Percentiles rank a stretch among this genome's conserved stretches.
These are phyloP conservation scores for Annulohypoxylon bovei DNA, from an alignment of 495 filamentous ascomycete genomes.

Conservation along the genomic window DNA sequence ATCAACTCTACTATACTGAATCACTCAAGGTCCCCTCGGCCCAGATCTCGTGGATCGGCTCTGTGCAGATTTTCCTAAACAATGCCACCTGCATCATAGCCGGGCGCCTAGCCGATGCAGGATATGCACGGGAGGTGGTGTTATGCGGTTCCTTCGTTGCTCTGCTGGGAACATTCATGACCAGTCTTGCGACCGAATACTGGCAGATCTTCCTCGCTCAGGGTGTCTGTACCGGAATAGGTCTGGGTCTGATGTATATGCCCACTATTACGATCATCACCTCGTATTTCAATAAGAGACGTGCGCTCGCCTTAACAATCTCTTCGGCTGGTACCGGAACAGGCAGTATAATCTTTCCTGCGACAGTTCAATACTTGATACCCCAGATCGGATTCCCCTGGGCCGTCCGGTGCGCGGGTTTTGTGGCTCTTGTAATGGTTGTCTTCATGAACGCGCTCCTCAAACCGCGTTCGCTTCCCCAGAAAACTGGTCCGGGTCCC, in stretches of 20 bases:
- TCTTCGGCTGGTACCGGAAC: constrained; percentile 55
- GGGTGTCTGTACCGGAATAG: constrained; percentile 54
- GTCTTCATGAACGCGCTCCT: constrained; percentile 45
- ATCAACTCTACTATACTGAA: constrained; percentile 59
- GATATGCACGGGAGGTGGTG: constrained; percentile 52
- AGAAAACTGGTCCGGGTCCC: constrained; percentile 49
- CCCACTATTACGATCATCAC: constrained; percentile 52
- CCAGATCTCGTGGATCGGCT: constrained; percentile 59
- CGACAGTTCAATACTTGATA: constrained; percentile 54
- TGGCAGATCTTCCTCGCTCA: constrained; percentile 59
- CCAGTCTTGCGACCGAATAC: constrained; percentile 51
- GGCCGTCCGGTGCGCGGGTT: constrained; percentile 54
- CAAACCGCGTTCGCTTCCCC: constrained; percentile 47
- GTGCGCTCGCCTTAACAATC: constrained; percentile 49
- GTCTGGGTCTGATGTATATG: constrained; percentile 57
- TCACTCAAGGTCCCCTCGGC: constrained; percentile 52
- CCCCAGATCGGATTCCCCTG: constrained; percentile 56
- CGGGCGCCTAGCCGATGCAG: constrained; percentile 55
- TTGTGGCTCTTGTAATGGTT: constrained; percentile 51
- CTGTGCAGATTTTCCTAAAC: constrained; percentile 56
- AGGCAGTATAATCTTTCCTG: constrained; percentile 56
- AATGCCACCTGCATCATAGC: constrained; percentile 52
- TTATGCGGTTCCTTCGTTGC: constrained; percentile 48
- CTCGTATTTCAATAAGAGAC: constrained; percentile 54
- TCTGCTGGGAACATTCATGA: constrained; percentile 57